Evolutionary conservation across 805 yeast species (phyloP).

Genomic region (Peterozyma toletana): DNA sequence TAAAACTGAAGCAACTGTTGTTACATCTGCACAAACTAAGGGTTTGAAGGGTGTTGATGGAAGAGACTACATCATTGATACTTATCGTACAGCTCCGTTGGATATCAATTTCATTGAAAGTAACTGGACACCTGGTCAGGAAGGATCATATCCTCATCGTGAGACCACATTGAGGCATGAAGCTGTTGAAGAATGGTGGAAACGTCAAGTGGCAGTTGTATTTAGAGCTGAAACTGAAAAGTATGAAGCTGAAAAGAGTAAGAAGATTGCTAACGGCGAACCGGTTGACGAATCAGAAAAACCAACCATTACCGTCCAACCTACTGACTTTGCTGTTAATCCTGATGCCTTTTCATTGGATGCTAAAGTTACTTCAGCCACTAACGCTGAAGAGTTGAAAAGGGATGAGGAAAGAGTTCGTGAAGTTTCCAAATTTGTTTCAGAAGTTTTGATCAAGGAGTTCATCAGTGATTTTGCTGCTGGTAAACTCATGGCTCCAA

Average conservation of each 20-base stretch:
- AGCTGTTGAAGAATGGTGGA: slow-evolving; percentile 90
- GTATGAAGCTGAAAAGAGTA: slow-evolving; percentile 17
- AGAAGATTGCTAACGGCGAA: slow-evolving; percentile 12
- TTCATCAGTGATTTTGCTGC: slow-evolving; percentile 49
- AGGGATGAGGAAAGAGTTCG: slow-evolving; percentile 62
- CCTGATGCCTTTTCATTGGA: slow-evolving; percentile 66
- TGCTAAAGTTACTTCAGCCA: slow-evolving; percentile 27
- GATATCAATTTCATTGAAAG: slow-evolving; percentile 71
- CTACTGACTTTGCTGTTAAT: slow-evolving; percentile 54
- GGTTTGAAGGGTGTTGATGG: slow-evolving; percentile 84
- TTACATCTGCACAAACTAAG: slow-evolving; percentile 72
- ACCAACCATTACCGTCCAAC: slow-evolving; percentile 45
- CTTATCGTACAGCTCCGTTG: slow-evolving; percentile 77
- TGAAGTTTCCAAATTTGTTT: slow-evolving; percentile 60
- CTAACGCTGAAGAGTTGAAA: slow-evolving; percentile 25
- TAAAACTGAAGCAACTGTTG: slow-evolving; percentile 36
- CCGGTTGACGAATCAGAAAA: slow-evolving; percentile 28
- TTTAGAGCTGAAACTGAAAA: slow-evolving; percentile 44
- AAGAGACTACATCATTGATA: slow-evolving; percentile 76
- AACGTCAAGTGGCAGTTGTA: slow-evolving; percentile 48
- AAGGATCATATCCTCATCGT: slow-evolving; percentile 73
- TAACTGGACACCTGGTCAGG: slow-evolving; percentile 34
- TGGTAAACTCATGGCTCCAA: slow-evolving; percentile 50
- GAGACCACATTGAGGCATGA: slow-evolving; percentile 78
- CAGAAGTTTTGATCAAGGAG: slow-evolving; percentile 51